phyloP scores from a whole-genome alignment of 306 rosid genomes.

The Prunus fruticosa region DNA sequence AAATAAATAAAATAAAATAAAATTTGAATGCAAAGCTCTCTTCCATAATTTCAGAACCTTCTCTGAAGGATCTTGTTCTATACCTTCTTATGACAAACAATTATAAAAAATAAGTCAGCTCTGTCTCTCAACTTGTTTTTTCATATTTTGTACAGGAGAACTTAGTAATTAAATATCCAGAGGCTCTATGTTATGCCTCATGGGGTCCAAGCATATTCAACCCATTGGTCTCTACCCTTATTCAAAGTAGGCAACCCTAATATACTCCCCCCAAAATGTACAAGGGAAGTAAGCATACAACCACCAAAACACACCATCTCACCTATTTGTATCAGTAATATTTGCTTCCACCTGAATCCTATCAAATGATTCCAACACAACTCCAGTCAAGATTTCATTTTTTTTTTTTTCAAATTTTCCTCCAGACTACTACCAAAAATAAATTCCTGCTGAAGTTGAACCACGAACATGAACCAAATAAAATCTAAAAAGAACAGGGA shows the following conservation, averaged over 20 bases:
- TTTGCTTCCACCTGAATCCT: neutral
- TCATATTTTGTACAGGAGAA: neutral
- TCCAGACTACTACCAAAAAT: neutral
- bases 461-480: neutral
- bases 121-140: neutral
- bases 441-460: neutral
- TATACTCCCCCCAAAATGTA: neutral
- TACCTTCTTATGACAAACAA: neutral
- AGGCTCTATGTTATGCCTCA: neutral
- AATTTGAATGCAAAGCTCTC: neutral
- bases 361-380: neutral
- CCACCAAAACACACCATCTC: neutral
- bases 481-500: neutral
- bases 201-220: neutral
- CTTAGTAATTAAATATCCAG: neutral
- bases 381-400: neutral
- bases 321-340: neutral
- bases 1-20: neutral
- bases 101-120: neutral
- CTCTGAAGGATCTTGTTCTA: neutral
- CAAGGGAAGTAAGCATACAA: neutral
- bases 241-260: neutral
- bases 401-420: neutral
- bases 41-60: neutral
- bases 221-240: neutral